phyloP scores from a whole-genome alignment of 345 rosid genomes.

The Toxicodendron radicans region DNA sequence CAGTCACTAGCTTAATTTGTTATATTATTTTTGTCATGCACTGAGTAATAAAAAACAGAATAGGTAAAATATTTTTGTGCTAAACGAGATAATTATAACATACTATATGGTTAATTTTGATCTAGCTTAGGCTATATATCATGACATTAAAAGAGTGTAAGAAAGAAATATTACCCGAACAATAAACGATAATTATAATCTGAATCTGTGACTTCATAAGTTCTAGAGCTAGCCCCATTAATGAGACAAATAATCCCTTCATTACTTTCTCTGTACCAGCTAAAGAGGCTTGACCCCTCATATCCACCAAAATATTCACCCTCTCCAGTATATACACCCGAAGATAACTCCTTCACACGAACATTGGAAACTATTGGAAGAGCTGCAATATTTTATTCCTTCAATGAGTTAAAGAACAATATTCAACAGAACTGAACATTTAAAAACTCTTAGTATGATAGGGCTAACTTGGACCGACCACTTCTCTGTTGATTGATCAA shows the following conservation, averaged over 20 bases:
- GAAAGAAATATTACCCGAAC: conserved; percentile 63
- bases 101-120: background rate
- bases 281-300: conserved; percentile 82
- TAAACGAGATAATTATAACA: no score
- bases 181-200: conserved; percentile 82
- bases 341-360: conserved; percentile 58
- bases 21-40: background rate
- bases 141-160: conserved; percentile 9
- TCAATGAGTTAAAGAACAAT: conserved; percentile 24
- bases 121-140: background rate
- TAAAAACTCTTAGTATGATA: background rate
- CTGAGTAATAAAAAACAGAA: no score
- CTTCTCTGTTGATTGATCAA: background rate
- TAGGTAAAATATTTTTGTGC: no score
- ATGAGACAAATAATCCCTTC: conserved; percentile 74
- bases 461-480: background rate
- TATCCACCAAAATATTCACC: conserved; percentile 95
- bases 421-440: background rate
- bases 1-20: background rate
- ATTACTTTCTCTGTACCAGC: conserved; percentile 88
- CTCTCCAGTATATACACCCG: conserved; percentile 71
- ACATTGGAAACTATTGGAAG: conserved; percentile 71
- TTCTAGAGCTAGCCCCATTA: conserved; percentile 64
- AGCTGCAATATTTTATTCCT: conserved; percentile 52
- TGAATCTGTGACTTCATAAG: conserved; percentile 74